Percentiles rank a stretch among this genome's conserved stretches.
phyloP scores from a whole-genome alignment of 495 filamentous ascomycete genomes.

The Collariella sp. region DNA sequence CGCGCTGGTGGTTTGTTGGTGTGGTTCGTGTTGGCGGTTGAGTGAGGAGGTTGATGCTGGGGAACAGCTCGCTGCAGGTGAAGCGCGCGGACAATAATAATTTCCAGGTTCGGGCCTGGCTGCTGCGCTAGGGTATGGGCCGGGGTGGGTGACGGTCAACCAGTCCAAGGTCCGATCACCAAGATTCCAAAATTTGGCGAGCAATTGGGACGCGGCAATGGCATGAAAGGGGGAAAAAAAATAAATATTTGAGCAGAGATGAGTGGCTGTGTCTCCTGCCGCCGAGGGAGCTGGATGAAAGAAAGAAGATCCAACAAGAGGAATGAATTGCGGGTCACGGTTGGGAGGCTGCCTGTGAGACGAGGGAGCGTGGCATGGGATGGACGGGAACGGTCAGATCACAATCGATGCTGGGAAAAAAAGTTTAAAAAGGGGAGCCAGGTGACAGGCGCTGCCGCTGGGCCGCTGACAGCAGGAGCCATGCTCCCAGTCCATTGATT shows the following conservation, averaged over 20 bases:
- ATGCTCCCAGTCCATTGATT: neutral
- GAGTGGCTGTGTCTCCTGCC: conserved; percentile 14
- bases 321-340: conserved; percentile 11
- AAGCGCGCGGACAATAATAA: conserved; percentile 32
- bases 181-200: conserved; percentile 15
- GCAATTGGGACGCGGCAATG: conserved; percentile 13
- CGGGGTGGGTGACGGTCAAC: conserved; percentile 16
- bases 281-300: conserved; percentile 7
- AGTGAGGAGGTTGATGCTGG: conserved; percentile 10
- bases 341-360: conserved; percentile 6
- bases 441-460: conserved; percentile 4
- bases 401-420: conserved; percentile 12
- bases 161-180: conserved; percentile 11
- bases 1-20: conserved; percentile 3
- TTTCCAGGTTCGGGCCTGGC: conserved; percentile 27
- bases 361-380: conserved; percentile 9
- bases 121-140: conserved; percentile 17
- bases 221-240: too few relatives aligned
- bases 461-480: conserved; percentile 1
- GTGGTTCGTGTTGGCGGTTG: conserved; percentile 5
- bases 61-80: conserved; percentile 13
- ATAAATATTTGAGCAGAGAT: conserved; percentile 8
- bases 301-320: conserved; percentile 11
- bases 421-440: conserved; percentile 19
- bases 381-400: conserved; percentile 12